phyloP scores from a whole-genome alignment of 2,329 filamentous ascomycete species.

The Fusarium pseudonygamai region DNA sequence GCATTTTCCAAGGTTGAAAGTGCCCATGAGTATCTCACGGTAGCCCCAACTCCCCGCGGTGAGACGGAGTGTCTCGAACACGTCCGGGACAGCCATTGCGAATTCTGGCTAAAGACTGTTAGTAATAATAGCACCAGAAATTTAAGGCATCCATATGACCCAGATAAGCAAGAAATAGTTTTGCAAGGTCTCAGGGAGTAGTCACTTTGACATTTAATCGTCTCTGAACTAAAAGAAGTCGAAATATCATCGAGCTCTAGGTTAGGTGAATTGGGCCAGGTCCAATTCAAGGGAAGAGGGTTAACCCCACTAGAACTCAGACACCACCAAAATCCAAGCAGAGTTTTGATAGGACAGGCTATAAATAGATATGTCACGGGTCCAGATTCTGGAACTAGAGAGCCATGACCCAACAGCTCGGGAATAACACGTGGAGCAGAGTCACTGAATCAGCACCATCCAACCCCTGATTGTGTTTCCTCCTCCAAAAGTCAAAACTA shows the following conservation, averaged over 20 bases:
- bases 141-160: rapidly evolving
- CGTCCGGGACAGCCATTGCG: no score
- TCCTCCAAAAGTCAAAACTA: not conserved
- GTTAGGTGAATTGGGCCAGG: not conserved
- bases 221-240: not conserved
- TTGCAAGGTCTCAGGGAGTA: rapidly evolving
- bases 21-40: rapidly evolving
- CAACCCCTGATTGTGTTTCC: not conserved
- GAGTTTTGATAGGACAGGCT: not conserved
- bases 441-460: not conserved
- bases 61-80: no score
- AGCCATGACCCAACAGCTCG: not conserved
- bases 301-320: not conserved
- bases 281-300: not conserved
- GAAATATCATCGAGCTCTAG: not conserved
- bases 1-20: no score
- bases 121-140: rapidly evolving
- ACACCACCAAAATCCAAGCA: rapidly evolving
- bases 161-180: rapidly evolving
- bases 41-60: no score
- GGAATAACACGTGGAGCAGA: not conserved
- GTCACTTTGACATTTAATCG: not conserved
- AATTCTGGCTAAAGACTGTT: no score
- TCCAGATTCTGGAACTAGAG: not conserved
- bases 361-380: not conserved